These are phyloP conservation scores for Pyrenochaeta sp. DNA, from an alignment of 2,329 filamentous ascomycete species.

Conservation along the genomic window DNA sequence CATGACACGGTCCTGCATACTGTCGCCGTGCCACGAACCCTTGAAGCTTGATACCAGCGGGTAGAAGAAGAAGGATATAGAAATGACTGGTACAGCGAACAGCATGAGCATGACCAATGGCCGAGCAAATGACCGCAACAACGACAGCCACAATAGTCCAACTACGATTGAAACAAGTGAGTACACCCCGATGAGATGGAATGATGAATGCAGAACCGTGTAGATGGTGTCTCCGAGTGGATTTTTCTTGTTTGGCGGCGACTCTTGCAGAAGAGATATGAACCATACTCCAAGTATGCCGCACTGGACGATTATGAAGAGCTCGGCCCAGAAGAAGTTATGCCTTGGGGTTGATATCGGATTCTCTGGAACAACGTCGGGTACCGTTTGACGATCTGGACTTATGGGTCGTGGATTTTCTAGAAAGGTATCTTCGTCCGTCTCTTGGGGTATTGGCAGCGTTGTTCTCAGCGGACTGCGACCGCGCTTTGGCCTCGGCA, in stretches of 20 bases:
- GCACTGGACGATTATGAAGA: slow-evolving; percentile 85
- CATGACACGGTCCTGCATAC: slow-evolving; percentile 88
- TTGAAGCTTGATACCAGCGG: slow-evolving; percentile 90
- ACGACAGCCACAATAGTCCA: slow-evolving; percentile 87
- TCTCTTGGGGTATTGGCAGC: slow-evolving; percentile 58
- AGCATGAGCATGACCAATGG: slow-evolving; percentile 83
- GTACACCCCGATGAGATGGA: slow-evolving; percentile 88
- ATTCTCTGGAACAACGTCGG: slow-evolving; percentile 64
- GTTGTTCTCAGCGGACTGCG: slow-evolving; percentile 53
- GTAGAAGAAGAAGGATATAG: slow-evolving; percentile 90
- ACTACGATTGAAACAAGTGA: slow-evolving; percentile 90
- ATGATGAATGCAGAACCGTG: slow-evolving; percentile 83
- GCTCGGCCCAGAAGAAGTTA: slow-evolving; percentile 89
- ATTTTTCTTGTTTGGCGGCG: slow-evolving; percentile 71
- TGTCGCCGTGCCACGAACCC: slow-evolving; percentile 75
- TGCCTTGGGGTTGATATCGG: slow-evolving; percentile 61
- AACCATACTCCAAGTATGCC: slow-evolving; percentile 88
- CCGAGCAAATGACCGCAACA: slow-evolving; percentile 86
- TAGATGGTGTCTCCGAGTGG: slow-evolving; percentile 94
- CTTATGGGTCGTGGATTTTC: slow-evolving; percentile 56
- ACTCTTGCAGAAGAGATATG: slow-evolving; percentile 88
- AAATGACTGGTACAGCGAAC: slow-evolving; percentile 82
- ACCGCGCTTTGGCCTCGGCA: slow-evolving; percentile 49
- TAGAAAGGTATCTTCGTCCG: slow-evolving; percentile 59
- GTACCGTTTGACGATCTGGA: slow-evolving; percentile 63